Evolutionary conservation across 148 eudicot species (phyloP).

Genomic region (Tetragonia tetragonoides): DNA sequence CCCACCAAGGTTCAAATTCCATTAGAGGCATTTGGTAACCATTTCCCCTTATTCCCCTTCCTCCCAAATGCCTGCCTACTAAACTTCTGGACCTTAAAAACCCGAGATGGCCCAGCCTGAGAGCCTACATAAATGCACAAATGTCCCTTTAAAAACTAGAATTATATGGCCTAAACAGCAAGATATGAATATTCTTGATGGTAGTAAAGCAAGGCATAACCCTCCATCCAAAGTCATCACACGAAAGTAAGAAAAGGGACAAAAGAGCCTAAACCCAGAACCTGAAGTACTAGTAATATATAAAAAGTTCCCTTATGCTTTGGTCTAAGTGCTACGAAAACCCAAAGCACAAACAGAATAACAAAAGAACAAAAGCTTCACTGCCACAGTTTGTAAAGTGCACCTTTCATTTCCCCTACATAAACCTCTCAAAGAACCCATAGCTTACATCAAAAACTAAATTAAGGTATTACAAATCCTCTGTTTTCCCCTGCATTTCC

Average conservation of each 20-base stretch:
- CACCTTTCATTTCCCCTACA: constrained; percentile 42
- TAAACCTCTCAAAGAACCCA: constrained; percentile 36
- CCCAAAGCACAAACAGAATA: constrained; percentile 25
- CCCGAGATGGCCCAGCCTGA: too few species aligned
- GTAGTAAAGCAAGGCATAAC: constrained; percentile 65
- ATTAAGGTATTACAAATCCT: too few species aligned
- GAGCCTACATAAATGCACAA: too few species aligned
- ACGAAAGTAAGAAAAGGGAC: background rate
- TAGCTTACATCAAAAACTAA: background rate
- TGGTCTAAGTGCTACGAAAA: constrained; percentile 55
- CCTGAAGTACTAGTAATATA: background rate
- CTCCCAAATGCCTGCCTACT: too few species aligned
- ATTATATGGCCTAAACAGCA: constrained; percentile 35
- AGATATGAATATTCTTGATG: constrained; percentile 49
- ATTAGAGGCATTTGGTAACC: too few species aligned
- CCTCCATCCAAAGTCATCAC: constrained; percentile 33
- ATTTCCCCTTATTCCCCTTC: too few species aligned
- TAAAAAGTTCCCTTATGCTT: constrained; percentile 41
- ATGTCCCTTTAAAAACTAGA: too few species aligned
- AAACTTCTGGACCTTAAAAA: too few species aligned
- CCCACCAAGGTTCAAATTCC: too few species aligned
- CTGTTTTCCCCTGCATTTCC: background rate
- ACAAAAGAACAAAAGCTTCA: constrained; percentile 46
- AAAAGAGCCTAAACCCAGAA: background rate
- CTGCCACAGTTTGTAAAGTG: constrained; percentile 45